Base-by-base conservation (phyloP, 768 basidiomycete species). In the Sporobolomyces pararoseus region DNA sequence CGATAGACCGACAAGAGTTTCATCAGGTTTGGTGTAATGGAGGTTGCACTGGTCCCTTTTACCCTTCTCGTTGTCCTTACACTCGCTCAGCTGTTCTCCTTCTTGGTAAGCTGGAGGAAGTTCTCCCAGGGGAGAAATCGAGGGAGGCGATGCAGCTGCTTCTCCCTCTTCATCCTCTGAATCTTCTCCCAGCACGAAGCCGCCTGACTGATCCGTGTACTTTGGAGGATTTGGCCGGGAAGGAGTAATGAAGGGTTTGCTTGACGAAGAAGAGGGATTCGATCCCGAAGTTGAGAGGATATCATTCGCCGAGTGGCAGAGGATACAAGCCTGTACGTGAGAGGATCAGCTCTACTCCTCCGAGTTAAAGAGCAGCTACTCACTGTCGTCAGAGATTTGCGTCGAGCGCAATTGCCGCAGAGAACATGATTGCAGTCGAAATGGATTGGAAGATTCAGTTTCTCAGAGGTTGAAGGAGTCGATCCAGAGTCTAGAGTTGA, bases 181-280 rank as follows among this genome's bases (percentile, higher is more conserved):
- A 19, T 72, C 65, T 29, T 50, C 70, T 7, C 70, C 70, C 2
- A 72, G 61, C 12, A 72, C 70, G 51, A 72, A 72, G 5, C 61
- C 65, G 13, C 29, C 12, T 27, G 37, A 23, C 21, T 37, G 31
- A 51, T 25, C 17, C 29, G 32, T 25, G 47, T 61, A 62, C 12
- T 16, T 7, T n/a, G 59, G 34, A 0, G 35, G 31, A 27, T 31
- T 31, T 19, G 35, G 13, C 23, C 21, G 1, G 12, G 34, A 12
- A 49, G n/a, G 2, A 21, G 42, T 16, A n/a, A 14, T 1, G 32
- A 21, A 21, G 7, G 6, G 9, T 27, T 1, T 17, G n/a, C n/a
- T n/a, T n/a, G n/a, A n/a, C n/a, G 25, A 6, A 23, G 46, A 3
- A 3, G 39, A 47, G 46, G 53, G 21, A 4, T 31, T n/a, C 2